A percentile compares a stretch with the other conserved stretches of the same genome.
Conservation (phyloP, 2,329 filamentous ascomycete species). For the Paraconiothyrium brasiliense region DNA sequence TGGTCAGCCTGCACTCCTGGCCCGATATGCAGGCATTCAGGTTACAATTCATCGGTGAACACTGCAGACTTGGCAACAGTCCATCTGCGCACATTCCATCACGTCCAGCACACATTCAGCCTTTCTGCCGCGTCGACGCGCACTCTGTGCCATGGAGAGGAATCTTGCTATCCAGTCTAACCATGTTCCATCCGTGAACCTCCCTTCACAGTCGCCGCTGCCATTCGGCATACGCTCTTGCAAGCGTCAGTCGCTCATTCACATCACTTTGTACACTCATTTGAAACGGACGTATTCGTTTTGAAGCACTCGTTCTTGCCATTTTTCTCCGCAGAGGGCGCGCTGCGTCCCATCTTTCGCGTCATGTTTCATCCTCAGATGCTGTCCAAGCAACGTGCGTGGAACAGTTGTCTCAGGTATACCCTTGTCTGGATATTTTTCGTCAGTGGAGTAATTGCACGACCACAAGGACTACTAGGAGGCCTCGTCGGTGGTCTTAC, state of each 20-base stretch:
- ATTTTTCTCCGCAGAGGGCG: not conserved
- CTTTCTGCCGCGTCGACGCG: slow-evolving; percentile 9
- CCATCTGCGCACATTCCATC: slow-evolving; percentile 12
- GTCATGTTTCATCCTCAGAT: not conserved
- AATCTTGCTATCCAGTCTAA: not conserved
- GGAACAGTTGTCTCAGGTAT: not conserved
- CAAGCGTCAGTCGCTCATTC: slow-evolving; percentile 13
- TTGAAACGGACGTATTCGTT: not conserved
- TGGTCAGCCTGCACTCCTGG: not conserved
- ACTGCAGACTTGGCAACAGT: slow-evolving; percentile 4
- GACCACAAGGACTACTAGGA: slow-evolving; percentile 17
- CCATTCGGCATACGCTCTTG: slow-evolving; percentile 12
- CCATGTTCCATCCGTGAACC: slow-evolving; percentile 7
- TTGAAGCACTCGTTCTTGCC: not conserved
- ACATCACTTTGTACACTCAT: not conserved
- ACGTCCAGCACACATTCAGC: not conserved
- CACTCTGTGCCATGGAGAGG: not conserved
- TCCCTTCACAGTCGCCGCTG: not conserved
- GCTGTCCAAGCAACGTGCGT: not conserved
- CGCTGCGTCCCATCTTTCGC: not conserved
- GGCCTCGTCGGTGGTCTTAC: slow-evolving; percentile 10
- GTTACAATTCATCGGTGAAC: not conserved
- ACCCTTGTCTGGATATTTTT: not conserved
- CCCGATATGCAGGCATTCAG: not conserved
- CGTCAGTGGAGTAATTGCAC: slow-evolving; percentile 3